These are phyloP conservation scores for Coleophoma crateriformis DNA, from an alignment of 2,329 filamentous ascomycete species.

Conservation along the genomic window DNA sequence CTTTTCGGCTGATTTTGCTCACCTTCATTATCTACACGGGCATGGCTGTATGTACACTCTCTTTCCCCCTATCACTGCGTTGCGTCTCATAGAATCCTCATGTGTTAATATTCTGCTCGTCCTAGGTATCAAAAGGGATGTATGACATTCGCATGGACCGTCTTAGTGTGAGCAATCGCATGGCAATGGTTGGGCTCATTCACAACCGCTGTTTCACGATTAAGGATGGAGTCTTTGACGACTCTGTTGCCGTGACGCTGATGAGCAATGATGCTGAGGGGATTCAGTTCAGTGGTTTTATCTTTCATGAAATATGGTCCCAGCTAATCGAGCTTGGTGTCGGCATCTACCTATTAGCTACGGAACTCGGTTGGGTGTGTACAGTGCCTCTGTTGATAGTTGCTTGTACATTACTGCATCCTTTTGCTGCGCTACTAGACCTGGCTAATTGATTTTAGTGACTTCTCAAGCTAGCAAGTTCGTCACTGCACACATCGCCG, in stretches of 20 bases:
- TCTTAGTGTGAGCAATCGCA: conserved; percentile 35
- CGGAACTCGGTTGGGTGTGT: conserved; percentile 24
- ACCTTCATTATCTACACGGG: not conserved
- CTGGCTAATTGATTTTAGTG: not conserved
- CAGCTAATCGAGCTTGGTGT: conserved; percentile 28
- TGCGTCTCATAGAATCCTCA: not conserved
- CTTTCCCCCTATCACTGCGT: too few relatives aligned
- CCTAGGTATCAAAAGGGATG: conserved; percentile 11
- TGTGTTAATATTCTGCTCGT: not conserved
- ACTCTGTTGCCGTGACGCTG: conserved; percentile 33
- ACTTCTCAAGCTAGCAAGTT: conserved; percentile 2
- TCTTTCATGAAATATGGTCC: conserved; percentile 29
- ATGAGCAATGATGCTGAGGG: conserved; percentile 39
- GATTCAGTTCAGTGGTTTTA: conserved; percentile 14
- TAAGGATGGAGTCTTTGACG: conserved; percentile 24
- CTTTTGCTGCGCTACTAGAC: not conserved
- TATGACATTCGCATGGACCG: conserved; percentile 35
- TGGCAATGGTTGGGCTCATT: conserved; percentile 40
- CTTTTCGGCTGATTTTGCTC: not conserved
- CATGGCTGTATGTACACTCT: not conserved
- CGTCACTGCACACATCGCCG: conserved; percentile 5
- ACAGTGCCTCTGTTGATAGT: conserved; percentile 14
- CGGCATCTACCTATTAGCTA: conserved; percentile 26
- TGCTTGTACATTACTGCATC: conserved; percentile 2
- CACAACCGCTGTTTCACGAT: conserved; percentile 39